These are phyloP conservation scores for Cystobasidium onofrii DNA, from an alignment of 768 basidiomycete species.

Conservation along the genomic window DNA sequence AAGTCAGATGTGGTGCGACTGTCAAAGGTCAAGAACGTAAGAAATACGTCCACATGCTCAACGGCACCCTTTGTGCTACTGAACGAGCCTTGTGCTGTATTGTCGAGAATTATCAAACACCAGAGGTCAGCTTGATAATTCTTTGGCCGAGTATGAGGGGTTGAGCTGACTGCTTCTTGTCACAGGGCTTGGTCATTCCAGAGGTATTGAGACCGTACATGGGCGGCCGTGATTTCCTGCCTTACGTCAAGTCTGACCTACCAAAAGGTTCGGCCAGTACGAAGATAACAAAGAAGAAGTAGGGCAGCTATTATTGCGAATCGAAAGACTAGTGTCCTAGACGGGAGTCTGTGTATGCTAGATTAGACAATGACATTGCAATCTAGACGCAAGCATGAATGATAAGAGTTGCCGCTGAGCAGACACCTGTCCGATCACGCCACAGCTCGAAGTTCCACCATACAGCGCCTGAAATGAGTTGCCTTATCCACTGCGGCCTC, in stretches of 20 bases:
- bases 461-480: no score
- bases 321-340: no score
- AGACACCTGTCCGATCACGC: no score
- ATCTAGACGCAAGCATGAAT: no score
- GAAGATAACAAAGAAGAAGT: slow-evolving; percentile 43
- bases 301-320: background rate
- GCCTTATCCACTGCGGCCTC: no score
- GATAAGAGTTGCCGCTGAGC: no score
- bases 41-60: slow-evolving; percentile 97
- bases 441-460: no score
- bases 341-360: no score
- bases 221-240: slow-evolving; percentile 65
- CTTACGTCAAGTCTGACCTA: slow-evolving; percentile 47
- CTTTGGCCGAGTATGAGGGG: background rate
- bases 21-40: slow-evolving; percentile 80
- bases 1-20: slow-evolving; percentile 88
- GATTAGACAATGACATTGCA: no score
- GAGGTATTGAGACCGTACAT: slow-evolving; percentile 87
- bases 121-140: slow-evolving; percentile 58
- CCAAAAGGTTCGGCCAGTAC: slow-evolving; percentile 44
- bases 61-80: slow-evolving; percentile 93
- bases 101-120: slow-evolving; percentile 97
- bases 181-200: slow-evolving; percentile 78
- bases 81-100: slow-evolving; percentile 92
- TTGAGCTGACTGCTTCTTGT: background rate